Evolutionary conservation across 805 yeast genomes (phyloP).

Genomic region (Wickerhamiella slavikovae): DNA sequence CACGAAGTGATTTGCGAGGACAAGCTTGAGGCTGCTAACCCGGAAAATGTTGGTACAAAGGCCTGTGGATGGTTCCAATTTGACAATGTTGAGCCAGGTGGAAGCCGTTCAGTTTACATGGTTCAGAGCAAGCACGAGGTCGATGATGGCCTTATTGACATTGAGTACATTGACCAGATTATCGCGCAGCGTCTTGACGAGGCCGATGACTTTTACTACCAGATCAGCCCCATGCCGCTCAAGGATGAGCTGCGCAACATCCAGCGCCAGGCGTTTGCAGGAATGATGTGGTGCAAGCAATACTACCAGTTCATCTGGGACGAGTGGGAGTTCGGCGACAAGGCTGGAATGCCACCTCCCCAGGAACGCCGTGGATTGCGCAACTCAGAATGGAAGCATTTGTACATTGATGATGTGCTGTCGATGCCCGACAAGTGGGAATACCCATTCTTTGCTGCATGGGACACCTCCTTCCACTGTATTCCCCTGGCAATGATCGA

Average conservation of each 20-base stretch:
- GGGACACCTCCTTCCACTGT: constrained; percentile 95
- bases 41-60: constrained; percentile 55
- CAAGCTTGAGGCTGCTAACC: constrained; percentile 42
- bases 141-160: constrained; percentile 27
- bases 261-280: constrained; percentile 89
- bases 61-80: constrained; percentile 69
- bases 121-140: constrained; percentile 18
- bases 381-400: constrained; percentile 73
- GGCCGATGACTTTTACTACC: constrained; percentile 86
- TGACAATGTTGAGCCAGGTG: constrained; percentile 68
- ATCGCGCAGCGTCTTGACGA: constrained; percentile 60
- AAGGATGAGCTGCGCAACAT: constrained; percentile 59
- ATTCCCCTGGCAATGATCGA: constrained; percentile 85
- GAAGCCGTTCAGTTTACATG: constrained; percentile 68
- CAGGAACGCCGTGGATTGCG: constrained; percentile 69
- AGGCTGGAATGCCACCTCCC: constrained; percentile 56
- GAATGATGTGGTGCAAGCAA: constrained; percentile 84
- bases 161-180: constrained; percentile 46
- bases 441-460: constrained; percentile 87
- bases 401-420: constrained; percentile 70
- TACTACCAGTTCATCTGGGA: constrained; percentile 70
- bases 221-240: constrained; percentile 66
- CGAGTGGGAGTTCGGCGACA: constrained; percentile 79
- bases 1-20: constrained; percentile 60
- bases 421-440: constrained; percentile 93